Base-by-base conservation (phyloP, 202 grass and related monocot species). In the Setaria viridis region DNA sequence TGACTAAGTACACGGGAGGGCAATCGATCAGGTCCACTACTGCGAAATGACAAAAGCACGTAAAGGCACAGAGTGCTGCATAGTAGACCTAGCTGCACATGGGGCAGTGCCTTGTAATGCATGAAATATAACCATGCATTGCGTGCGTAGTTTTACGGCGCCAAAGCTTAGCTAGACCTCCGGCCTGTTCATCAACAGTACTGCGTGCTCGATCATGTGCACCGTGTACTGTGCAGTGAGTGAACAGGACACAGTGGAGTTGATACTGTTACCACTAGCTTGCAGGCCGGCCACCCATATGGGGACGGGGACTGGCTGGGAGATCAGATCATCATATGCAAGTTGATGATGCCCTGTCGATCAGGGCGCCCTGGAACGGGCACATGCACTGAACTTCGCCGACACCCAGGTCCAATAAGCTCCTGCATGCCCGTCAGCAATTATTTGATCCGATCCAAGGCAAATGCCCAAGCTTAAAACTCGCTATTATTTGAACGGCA, bases 371-470 rank as follows among this genome's bases (percentile, higher is more conserved):
- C 79, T 37, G 79, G 35, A 59, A 12, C 35, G 50, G 79, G 51
- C 80, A 62, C 68, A 73, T 82, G 68, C 55, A 21, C 42, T 73
- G 80, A 62, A 50, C 80, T 82, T 82, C 14, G 68, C 54, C 68
- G 68, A 73, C 79, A 59, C 51, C 39, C 11, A 15, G 16, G 34
- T 65, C 62, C 14, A 37, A 65, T 64, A 10, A 35, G 62, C 62
- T 25, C 29, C 3, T 63, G 60, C 25, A 63, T 70, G 34, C 5
- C 6, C 3, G 15, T 42, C 11, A 3, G 6, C 1, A 55, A 29
- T 64, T 64, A 64, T 35, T 80, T 43, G 4, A 43, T 43, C 7
- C 7, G 42, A 43, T 43, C 7, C 42, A 43, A 43, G 42, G 42
- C 42, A 43, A 43, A 43, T 43, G 42, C 42, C 42, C 7, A 43